Evolutionary conservation across 177 flowering plant species (phyloP), one percentile per base, ranked within the genome.

Genomic region (Vitis hybrid): DNA sequence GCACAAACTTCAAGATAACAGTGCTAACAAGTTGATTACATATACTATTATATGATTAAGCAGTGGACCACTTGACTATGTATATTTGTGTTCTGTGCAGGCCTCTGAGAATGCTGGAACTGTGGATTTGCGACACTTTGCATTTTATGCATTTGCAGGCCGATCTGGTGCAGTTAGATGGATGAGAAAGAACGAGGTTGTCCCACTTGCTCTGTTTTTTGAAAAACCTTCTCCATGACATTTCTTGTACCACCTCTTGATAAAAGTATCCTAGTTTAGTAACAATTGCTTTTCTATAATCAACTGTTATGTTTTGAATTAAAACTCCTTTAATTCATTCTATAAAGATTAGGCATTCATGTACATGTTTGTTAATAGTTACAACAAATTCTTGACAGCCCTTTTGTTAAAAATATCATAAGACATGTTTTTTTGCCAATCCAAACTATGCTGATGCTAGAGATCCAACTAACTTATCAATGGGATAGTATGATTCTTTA

Each of bases 131-230:
- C 94, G 97, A 49, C 98, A 96, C 83, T 96, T 96, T 85, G 94
- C 93, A 55, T 80, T 92, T 63, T 93, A 86, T 86, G 98, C 98
- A 66, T 89, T 88, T 85, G 94, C 93, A 67, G 99, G 99, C 72
- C 82, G 83, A 65, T 75, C 79, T 77, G 98, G 98, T 19, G 18
- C n/a, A 48, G 82, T 84, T 33, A 87, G 92, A 26, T 95, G 99
- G 98, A 81, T 69, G 56, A 86, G 89, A 74, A 93, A 88, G 75
- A 90, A 83, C 72, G 99, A 95, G 94, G 99, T 93, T 53, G 51
- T 55, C 62, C 59, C 4, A 29, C 39, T 13, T 62, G 4, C 48
- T 65, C 61, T 10, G 52, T 33, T 10, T 31, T 22, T 51, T 8
- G 26, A 22, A 19, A 51, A 16, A 45, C 16, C 62, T 62, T 56